Evolutionary conservation across 2,329 filamentous ascomycete genomes (phyloP).

Genomic region (Scedosporium aurantiacum): DNA sequence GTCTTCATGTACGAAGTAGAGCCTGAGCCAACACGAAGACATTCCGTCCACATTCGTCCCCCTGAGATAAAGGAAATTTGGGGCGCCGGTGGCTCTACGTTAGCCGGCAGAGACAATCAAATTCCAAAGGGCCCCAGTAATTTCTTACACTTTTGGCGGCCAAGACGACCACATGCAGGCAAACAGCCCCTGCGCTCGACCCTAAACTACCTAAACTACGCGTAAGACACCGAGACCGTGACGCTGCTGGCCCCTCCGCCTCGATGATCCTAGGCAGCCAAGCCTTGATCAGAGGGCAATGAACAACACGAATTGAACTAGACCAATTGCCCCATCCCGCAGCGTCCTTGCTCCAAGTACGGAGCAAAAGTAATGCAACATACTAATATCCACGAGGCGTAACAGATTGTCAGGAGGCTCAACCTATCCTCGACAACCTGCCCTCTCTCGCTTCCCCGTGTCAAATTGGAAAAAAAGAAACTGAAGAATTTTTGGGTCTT

Average conservation of each 20-base stretch:
- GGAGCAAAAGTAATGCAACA: neutral
- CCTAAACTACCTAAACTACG: too few relatives aligned
- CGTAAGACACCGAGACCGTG: too few relatives aligned
- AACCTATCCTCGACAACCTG: neutral
- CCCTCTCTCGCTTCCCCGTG: neutral
- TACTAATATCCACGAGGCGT: neutral
- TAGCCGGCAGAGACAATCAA: neutral
- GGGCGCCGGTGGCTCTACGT: neutral
- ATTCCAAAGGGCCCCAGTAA: neutral
- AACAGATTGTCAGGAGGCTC: slow-evolving; percentile 1
- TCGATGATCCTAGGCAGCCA: too few relatives aligned
- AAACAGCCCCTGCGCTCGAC: neutral
- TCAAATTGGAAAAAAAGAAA: neutral
- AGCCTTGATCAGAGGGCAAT: too few relatives aligned
- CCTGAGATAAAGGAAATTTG: neutral
- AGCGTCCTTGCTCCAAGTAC: too few relatives aligned
- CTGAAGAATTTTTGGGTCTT: neutral
- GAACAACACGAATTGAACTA: too few relatives aligned
- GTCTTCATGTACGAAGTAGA: too few relatives aligned
- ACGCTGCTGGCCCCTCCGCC: too few relatives aligned
- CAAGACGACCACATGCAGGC: neutral
- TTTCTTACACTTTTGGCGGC: neutral
- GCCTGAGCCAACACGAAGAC: too few relatives aligned
- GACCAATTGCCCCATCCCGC: neutral
- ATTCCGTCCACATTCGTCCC: too few relatives aligned